Conservation (phyloP, 768 basidiomycete genomes). For the Pisolithus orientalis region DNA sequence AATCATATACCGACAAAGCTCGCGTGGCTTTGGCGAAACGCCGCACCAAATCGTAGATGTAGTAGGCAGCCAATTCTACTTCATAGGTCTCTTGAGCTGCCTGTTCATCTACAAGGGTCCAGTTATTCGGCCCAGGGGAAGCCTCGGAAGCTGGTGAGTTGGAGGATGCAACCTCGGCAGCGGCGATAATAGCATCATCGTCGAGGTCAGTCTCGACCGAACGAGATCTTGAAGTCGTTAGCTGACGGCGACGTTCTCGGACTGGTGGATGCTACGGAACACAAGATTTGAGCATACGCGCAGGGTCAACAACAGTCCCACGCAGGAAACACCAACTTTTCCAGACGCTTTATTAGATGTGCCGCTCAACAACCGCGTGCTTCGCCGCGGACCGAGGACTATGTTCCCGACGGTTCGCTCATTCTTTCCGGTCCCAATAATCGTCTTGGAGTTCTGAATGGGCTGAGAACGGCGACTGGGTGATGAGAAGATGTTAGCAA, state of each 20-base stretch:
- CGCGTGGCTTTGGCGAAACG: slow-evolving; percentile 77
- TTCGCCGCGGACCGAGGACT: slow-evolving; percentile 56
- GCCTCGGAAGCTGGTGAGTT: slow-evolving; percentile 56
- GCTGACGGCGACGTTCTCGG: slow-evolving; percentile 57
- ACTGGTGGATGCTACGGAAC: slow-evolving; percentile 25
- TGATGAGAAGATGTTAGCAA: slow-evolving; percentile 87
- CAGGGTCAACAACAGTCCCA: neutral
- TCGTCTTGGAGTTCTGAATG: slow-evolving; percentile 57
- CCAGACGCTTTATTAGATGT: slow-evolving; percentile 43
- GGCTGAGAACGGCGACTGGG: slow-evolving; percentile 75
- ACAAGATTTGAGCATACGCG: slow-evolving; percentile 3
- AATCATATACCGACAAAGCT: slow-evolving; percentile 71
- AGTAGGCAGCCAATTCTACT: slow-evolving; percentile 70
- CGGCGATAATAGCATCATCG: slow-evolving; percentile 43
- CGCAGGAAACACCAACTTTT: slow-evolving; percentile 43
- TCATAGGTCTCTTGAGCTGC: slow-evolving; percentile 68
- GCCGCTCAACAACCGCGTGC: slow-evolving; percentile 63
- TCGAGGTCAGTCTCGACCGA: slow-evolving; percentile 70
- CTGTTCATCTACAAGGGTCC: slow-evolving; percentile 63
- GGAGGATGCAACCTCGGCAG: slow-evolving; percentile 47
- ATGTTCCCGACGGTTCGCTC: slow-evolving; percentile 38
- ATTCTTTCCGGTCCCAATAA: slow-evolving; percentile 44
- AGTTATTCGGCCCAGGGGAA: slow-evolving; percentile 56
- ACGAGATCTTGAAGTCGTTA: slow-evolving; percentile 47
- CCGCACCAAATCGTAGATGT: slow-evolving; percentile 76